phyloP scores from a whole-genome alignment of 805 yeast genomes.

The Hanseniaspora nectarophila region DNA sequence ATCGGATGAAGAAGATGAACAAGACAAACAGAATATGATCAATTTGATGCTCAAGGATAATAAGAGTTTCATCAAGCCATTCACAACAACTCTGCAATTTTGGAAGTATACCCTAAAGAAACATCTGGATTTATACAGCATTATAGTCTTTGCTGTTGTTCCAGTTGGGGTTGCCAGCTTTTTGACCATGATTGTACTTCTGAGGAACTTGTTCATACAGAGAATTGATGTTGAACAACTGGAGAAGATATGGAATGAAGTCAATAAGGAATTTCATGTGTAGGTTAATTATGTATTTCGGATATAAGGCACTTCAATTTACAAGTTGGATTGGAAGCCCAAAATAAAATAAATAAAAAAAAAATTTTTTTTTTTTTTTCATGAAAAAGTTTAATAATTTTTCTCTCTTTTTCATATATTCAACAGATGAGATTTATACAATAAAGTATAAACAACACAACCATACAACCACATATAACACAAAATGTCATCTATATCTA shows the following conservation, averaged over 20 bases:
- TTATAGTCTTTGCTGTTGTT: conserved; percentile 93
- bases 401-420: not conserved
- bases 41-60: not conserved
- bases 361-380: not conserved
- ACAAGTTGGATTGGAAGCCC: too few relatives aligned
- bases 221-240: conserved; percentile 46
- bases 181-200: conserved; percentile 73
- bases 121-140: conserved; percentile 74
- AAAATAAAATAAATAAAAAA: too few relatives aligned
- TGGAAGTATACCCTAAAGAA: conserved; percentile 31
- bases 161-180: conserved; percentile 94
- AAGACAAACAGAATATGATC: not conserved
- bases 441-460: not conserved
- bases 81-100: conserved; percentile 15
- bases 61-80: conserved; percentile 29
- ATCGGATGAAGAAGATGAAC: not conserved
- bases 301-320: not conserved
- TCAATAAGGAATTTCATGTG: conserved; percentile 2
- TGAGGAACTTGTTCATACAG: conserved; percentile 62
- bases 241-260: conserved; percentile 18
- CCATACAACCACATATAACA: not conserved
- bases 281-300: not conserved
- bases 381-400: not conserved
- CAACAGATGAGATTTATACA: too few relatives aligned
- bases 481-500: conserved; percentile 38